Evolutionary conservation across 495 filamentous ascomycete species (phyloP), one percentile per base, ranked within the genome.

Genomic region (Penicillium samsonianum): DNA sequence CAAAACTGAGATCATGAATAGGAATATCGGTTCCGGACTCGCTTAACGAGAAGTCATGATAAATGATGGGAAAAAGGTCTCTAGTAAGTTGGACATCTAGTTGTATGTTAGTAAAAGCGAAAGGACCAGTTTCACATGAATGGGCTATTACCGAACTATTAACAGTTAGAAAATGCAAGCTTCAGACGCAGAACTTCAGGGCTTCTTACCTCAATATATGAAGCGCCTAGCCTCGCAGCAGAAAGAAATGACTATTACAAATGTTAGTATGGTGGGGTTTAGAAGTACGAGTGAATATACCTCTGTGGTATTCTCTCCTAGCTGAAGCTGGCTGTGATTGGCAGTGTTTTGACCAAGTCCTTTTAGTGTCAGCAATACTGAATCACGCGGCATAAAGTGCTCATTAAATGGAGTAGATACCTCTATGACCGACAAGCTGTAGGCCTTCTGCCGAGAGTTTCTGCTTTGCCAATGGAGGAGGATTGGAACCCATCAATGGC

Each of bases 1-100:
- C 67, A 23, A 71, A 63, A 25, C 53, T 78, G 10, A 78, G 55
- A 25, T 61, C 60, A 58, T 77, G 65, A 19, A 74, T 61, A 22
- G 74, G 64, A 22, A 69, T 56, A 51, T 80, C 64, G n/a, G 68
- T 70, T 3, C 75, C 75, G 2, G 64, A 69, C 44, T 78, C 75
- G 49, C 67, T 71, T 4, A 78, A 20, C 5, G 68, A 62, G 47
- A 75, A 73, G 47, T 76, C 75, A 41, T 77, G 73, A 44, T 70
- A 78, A 12, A 75, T 69, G 10, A 75, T 65, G 10, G 73, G 69
- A 3, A 73, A 62, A 50, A 64, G 63, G 52, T 78, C 75, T 57
- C 59, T 62, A 9, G 75, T 76, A 17, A 78, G 57, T 49, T 77
- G 75, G n/a, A 73, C 72, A 56, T 78, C 75, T 72, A 28, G 14